Percentiles rank a stretch among this genome's conserved stretches.
phyloP scores from a whole-genome alignment of 1,284 basidiomycete genomes.

The Cryptococcus sp. region DNA sequence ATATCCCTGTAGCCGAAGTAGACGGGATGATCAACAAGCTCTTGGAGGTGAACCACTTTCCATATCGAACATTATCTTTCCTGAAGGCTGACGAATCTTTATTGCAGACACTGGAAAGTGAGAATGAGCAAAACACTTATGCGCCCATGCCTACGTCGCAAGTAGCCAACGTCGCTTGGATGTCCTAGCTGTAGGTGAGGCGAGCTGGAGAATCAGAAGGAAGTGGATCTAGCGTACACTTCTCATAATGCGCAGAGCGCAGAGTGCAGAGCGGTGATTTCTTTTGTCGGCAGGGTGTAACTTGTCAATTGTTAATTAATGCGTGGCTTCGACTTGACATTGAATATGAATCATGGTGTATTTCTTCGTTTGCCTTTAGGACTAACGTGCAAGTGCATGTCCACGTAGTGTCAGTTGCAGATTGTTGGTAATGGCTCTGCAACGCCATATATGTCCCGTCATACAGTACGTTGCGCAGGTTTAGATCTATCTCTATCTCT shows the following conservation, averaged over 20 bases:
- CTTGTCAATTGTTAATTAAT: neutral
- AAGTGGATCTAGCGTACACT: too few species aligned
- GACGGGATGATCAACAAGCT: slow-evolving; percentile 80
- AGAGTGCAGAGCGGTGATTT: too few species aligned
- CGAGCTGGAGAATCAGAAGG: too few species aligned
- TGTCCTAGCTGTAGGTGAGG: slow-evolving; percentile 5
- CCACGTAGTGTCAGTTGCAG: too few species aligned
- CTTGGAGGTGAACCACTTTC: slow-evolving; percentile 63
- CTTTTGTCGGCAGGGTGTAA: too few species aligned
- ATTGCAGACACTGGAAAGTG: slow-evolving; percentile 19
- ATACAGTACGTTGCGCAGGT: too few species aligned
- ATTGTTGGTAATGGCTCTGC: too few species aligned
- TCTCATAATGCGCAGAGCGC: too few species aligned
- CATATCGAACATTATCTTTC: neutral
- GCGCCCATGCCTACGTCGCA: neutral
- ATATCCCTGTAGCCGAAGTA: slow-evolving; percentile 74
- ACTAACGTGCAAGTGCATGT: too few species aligned
- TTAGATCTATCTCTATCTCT: neutral
- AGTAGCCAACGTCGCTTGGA: slow-evolving; percentile 11
- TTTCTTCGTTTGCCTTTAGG: neutral
- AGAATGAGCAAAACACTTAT: slow-evolving; percentile 9
- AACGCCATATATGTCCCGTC: too few species aligned
- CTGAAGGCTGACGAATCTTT: neutral
- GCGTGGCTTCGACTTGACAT: neutral
- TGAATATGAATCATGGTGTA: neutral